Base-by-base conservation (phyloP, 805 yeast genomes). In the Barnettozyma populi region DNA sequence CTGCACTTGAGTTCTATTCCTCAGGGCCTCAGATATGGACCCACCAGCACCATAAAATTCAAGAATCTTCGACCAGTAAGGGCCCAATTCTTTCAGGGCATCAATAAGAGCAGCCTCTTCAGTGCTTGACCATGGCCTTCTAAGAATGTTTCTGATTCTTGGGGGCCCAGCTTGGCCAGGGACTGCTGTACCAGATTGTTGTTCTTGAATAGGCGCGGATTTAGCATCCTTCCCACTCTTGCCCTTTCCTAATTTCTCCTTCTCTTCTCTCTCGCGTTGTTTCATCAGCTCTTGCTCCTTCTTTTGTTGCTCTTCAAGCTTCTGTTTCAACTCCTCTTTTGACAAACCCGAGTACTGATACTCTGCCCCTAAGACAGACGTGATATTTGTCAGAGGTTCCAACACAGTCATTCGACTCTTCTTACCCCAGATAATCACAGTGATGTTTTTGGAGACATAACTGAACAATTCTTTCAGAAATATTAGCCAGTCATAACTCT, bases 11-110 rank as follows among this genome's bases (percentile, higher is more conserved):
- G 86, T 84, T 62, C 99, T 74, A 62, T 89, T 86, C 65, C 89
- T 92, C 56, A 94, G 73, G 1, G 82, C 79, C 63, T 94, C 98
- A 36, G 83, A 80, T 23, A 85, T 74, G 41, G 83, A 76, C 4
- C 99, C 99, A 8, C 98, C 98, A 4, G 96, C 86, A 2, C 99
- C 99, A 63, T 85, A 86, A n/a, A 86, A 68, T 58, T 87, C 96
- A 41, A 92, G 67, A 45, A 94, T 94, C 47, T 86, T 86, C 2
- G 96, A 75, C 99, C 99, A 94, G 55, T 85, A 88, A 0, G 98
- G 95, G 1, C 99, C 99, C 54, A 84, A 80, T 19, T 63, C 65
- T 53, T 86, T 85, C 49, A 94, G 71, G 0, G 97, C 98, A 46
- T 80, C 82, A 25, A 85, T 69, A 21, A 94, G 72, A 0, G 97